These are phyloP conservation scores for Austroboletus novae-zelandiae DNA, from an alignment of 1,284 basidiomycete species.

Conservation along the genomic window DNA sequence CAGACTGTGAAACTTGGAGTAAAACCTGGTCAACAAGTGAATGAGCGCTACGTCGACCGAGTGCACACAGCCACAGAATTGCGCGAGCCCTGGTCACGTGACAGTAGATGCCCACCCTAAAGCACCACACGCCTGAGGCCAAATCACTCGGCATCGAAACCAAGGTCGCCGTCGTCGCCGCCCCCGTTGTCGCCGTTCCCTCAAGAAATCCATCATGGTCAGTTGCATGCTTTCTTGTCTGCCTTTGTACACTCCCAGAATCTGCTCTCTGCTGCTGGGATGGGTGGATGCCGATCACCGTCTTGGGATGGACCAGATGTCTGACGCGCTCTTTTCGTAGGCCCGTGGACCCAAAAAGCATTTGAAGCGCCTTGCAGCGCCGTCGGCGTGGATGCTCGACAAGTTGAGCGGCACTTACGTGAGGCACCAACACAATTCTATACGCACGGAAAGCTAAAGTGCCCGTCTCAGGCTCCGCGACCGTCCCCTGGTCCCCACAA, in stretches of 20 bases:
- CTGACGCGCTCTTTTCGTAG: conserved; percentile 42
- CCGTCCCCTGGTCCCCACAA: conserved; percentile 99
- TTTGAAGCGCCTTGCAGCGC: conserved; percentile 96
- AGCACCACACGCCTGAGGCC: neutral
- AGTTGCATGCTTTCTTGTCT: conserved; percentile 16
- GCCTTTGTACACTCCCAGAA: too few relatives aligned
- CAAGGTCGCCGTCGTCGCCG: conserved; percentile 21
- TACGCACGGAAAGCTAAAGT: conserved; percentile 7
- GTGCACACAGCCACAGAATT: conserved; percentile 8
- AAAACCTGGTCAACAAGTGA: neutral
- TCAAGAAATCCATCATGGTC: conserved; percentile 35
- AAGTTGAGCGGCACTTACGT: conserved; percentile 98
- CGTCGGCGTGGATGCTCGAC: conserved; percentile 99
- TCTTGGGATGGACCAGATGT: conserved; percentile 19
- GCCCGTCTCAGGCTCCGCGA: conserved; percentile 73
- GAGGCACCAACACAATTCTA: conserved; percentile 37
- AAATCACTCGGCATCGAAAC: conserved; percentile 15
- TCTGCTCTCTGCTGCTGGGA: conserved; percentile 1
- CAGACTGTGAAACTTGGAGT: conserved; percentile 1
- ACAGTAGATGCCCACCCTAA: conserved; percentile 17
- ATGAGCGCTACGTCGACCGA: neutral
- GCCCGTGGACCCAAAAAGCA: conserved; percentile 99
- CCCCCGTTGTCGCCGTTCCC: conserved; percentile 5
- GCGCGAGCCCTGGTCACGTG: conserved; percentile 19
- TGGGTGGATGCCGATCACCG: conserved; percentile 25